Conservation (phyloP, 2,329 filamentous ascomycete species). For the Ophiocordyceps polyrhachis-furcata region DNA sequence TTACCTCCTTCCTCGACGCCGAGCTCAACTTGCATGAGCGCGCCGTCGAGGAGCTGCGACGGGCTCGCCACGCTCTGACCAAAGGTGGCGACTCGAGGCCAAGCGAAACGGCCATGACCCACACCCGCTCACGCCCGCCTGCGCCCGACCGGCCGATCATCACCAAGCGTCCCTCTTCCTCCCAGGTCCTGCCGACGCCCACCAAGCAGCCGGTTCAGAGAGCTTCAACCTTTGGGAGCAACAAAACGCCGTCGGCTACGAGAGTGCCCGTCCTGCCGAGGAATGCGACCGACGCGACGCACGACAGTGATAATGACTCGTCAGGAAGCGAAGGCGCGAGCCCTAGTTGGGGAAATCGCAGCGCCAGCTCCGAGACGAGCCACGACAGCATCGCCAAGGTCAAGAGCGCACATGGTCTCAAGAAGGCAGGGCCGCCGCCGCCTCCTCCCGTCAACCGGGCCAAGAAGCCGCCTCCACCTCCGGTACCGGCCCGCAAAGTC, state of each 20-base stretch:
- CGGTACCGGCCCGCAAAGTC: constrained; percentile 14
- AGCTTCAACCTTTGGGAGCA: constrained; percentile 20
- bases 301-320: constrained; percentile 22
- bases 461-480: constrained; percentile 18
- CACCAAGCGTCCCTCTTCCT: constrained; percentile 17
- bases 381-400: constrained; percentile 25
- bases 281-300: constrained; percentile 17
- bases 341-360: constrained; percentile 30
- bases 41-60: constrained; percentile 63
- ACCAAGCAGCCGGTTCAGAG: constrained; percentile 18
- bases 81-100: constrained; percentile 6
- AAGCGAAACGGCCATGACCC: constrained; percentile 9
- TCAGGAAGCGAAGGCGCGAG: constrained; percentile 31
- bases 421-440: constrained; percentile 36
- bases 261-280: constrained; percentile 24
- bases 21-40: constrained; percentile 84
- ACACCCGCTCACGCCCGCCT: constrained; percentile 29
- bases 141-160: constrained; percentile 23
- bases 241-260: constrained; percentile 6
- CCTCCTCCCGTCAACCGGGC: constrained; percentile 29
- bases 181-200: constrained; percentile 10
- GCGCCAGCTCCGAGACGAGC: constrained; percentile 36
- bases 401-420: constrained; percentile 10
- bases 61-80: constrained; percentile 28
- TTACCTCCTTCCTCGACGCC: constrained; percentile 68